A percentile compares a stretch with the other conserved stretches of the same genome.
These are phyloP conservation scores for Lotus japonicus DNA, from an alignment of 306 rosid species.

Conservation along the genomic window DNA sequence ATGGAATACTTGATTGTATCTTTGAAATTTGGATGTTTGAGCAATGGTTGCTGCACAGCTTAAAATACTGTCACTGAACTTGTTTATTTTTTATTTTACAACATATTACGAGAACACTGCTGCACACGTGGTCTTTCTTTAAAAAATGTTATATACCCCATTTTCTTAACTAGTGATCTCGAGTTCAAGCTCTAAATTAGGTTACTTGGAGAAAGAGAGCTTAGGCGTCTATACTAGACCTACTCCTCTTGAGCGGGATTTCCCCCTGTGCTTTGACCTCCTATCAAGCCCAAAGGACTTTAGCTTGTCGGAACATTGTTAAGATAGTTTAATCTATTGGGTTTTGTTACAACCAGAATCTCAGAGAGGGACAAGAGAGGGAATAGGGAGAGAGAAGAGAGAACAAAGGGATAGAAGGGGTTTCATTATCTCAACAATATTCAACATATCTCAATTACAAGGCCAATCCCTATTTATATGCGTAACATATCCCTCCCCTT, in stretches of 20 bases:
- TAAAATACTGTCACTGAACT: not conserved
- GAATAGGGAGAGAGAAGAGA: no score
- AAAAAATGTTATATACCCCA: not conserved
- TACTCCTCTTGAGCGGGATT: no score
- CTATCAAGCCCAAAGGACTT: conserved; percentile 1
- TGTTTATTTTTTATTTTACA: not conserved
- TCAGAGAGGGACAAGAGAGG: no score
- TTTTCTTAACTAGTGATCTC: not conserved
- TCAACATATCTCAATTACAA: no score
- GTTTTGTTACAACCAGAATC: no score
- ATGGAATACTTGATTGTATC: not conserved
- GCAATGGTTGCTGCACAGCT: not conserved
- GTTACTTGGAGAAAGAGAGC: no score
- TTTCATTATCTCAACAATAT: no score
- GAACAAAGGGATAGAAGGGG: no score
- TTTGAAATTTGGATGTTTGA: not conserved
- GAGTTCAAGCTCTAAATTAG: no score
- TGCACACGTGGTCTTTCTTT: not conserved
- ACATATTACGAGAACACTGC: not conserved
- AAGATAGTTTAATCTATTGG: not conserved
- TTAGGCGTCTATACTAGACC: no score
- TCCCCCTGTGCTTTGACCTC: not conserved
- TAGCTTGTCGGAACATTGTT: not conserved
- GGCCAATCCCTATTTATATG: no score
- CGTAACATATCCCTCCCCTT: no score